Conservation (phyloP, 2,329 filamentous ascomycete species). For the Neonectria punicea region DNA sequence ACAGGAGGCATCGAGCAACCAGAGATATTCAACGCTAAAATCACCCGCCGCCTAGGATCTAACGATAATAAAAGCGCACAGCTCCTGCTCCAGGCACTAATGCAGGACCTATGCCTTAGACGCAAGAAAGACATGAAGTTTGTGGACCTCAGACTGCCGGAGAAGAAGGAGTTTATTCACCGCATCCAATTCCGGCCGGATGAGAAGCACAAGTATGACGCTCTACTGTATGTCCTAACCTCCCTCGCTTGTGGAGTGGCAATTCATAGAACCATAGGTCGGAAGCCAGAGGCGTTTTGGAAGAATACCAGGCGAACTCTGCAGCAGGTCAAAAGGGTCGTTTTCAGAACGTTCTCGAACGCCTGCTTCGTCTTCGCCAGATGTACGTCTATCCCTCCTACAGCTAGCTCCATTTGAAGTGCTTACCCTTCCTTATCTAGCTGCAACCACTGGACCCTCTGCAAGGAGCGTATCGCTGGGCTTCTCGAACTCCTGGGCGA, state of each 20-base stretch:
- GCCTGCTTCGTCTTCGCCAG: conserved; percentile 84
- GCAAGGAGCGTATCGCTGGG: conserved; percentile 77
- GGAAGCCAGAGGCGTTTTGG: conserved; percentile 79
- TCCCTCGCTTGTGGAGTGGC: background rate
- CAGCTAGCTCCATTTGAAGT: background rate
- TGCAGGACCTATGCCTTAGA: conserved; percentile 82
- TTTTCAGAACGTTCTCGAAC: conserved; percentile 82
- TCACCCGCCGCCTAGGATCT: conserved; percentile 71
- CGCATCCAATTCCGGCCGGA: conserved; percentile 77
- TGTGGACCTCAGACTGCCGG: conserved; percentile 81
- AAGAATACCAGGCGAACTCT: conserved; percentile 64
- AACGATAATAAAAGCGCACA: conserved; percentile 67
- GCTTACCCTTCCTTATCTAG: conserved; percentile 44
- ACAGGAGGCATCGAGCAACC: conserved; percentile 79
- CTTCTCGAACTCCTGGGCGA: conserved; percentile 76
- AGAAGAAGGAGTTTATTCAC: conserved; percentile 81
- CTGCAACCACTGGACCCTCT: conserved; percentile 90
- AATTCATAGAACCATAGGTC: conserved; percentile 52
- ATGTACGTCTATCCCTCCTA: conserved; percentile 54
- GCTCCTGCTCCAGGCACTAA: conserved; percentile 76
- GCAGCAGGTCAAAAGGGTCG: conserved; percentile 58
- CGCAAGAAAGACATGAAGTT: conserved; percentile 91
- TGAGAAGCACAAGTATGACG: conserved; percentile 82
- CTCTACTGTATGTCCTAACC: conserved; percentile 66
- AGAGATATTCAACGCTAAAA: conserved; percentile 74